A percentile compares a stretch with the other conserved stretches of the same genome.
Evolutionary conservation across 495 filamentous ascomycete species (phyloP).

Genomic region (Penicillium desertorum): DNA sequence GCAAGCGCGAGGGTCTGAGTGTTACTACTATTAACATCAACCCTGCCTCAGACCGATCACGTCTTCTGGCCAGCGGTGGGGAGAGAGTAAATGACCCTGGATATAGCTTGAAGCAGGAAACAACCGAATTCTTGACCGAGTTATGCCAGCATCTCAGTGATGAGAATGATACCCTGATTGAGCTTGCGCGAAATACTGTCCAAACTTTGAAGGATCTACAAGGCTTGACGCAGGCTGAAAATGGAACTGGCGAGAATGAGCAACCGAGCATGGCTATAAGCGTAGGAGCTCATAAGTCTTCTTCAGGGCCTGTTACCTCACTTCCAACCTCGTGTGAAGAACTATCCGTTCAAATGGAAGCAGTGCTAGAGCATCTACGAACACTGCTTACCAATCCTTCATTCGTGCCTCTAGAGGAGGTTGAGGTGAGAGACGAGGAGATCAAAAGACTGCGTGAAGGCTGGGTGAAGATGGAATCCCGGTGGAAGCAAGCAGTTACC

Average conservation of each 20-base stretch:
- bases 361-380: slow-evolving; percentile 73
- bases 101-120: slow-evolving; percentile 80
- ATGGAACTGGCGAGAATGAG: slow-evolving; percentile 34
- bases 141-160: slow-evolving; percentile 85
- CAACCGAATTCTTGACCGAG: slow-evolving; percentile 87
- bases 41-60: slow-evolving; percentile 36
- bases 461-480: slow-evolving; percentile 85
- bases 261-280: slow-evolving; percentile 37
- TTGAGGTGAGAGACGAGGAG: slow-evolving; percentile 85
- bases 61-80: slow-evolving; percentile 32
- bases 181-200: slow-evolving; percentile 67
- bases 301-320: slow-evolving; percentile 36
- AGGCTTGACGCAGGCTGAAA: slow-evolving; percentile 60
- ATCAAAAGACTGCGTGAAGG: slow-evolving; percentile 77
- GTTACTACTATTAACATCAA: slow-evolving; percentile 54
- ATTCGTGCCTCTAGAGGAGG: slow-evolving; percentile 94
- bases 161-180: slow-evolving; percentile 85
- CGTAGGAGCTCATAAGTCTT: slow-evolving; percentile 33
- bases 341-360: slow-evolving; percentile 68
- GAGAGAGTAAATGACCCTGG: slow-evolving; percentile 55
- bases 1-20: slow-evolving; percentile 49
- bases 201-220: slow-evolving; percentile 74
- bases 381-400: slow-evolving; percentile 88
- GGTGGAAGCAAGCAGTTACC: slow-evolving; percentile 85
- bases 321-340: slow-evolving; percentile 65